These are phyloP conservation scores for Aspergillus alliaceus DNA, from an alignment of 2,329 filamentous ascomycete genomes.

Conservation along the genomic window DNA sequence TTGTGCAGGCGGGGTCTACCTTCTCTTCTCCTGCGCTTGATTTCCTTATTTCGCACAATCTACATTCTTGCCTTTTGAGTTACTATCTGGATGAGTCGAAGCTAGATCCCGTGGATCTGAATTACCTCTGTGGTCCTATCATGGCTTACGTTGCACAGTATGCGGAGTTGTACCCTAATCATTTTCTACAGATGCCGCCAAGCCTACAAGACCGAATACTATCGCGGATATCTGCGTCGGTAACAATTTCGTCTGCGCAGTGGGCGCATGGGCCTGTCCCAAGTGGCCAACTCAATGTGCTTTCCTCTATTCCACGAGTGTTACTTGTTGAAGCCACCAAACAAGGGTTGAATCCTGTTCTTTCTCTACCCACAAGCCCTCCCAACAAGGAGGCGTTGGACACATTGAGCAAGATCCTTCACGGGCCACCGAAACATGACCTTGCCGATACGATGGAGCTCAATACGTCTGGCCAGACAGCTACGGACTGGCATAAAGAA, in stretches of 20 bases:
- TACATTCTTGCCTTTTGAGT: constrained; percentile 52
- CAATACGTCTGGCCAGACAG: constrained; percentile 32
- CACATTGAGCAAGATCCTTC: constrained; percentile 56
- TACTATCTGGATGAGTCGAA: constrained; percentile 54
- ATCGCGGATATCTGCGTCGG: constrained; percentile 46
- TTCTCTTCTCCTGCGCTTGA: constrained; percentile 48
- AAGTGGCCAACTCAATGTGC: constrained; percentile 56
- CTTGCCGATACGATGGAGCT: constrained; percentile 30
- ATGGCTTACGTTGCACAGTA: constrained; percentile 61
- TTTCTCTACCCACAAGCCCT: constrained; percentile 52
- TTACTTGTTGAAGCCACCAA: constrained; percentile 49
- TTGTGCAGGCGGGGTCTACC: constrained; percentile 34
- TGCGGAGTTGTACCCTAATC: constrained; percentile 54
- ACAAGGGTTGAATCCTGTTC: constrained; percentile 44
- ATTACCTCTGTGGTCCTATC: constrained; percentile 55
- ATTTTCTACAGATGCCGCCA: constrained; percentile 49
- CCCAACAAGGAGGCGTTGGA: constrained; percentile 56
- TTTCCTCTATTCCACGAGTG: constrained; percentile 57
- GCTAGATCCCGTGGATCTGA: constrained; percentile 52
- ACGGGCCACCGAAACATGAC: constrained; percentile 46
- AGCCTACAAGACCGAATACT: constrained; percentile 47
- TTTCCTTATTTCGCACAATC: constrained; percentile 51
- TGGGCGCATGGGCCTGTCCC: constrained; percentile 58
- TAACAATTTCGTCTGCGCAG: constrained; percentile 46
- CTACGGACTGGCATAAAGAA: constrained; percentile 47